phyloP scores from a whole-genome alignment of 495 filamentous ascomycete species.

The Cenococcum geophilum region DNA sequence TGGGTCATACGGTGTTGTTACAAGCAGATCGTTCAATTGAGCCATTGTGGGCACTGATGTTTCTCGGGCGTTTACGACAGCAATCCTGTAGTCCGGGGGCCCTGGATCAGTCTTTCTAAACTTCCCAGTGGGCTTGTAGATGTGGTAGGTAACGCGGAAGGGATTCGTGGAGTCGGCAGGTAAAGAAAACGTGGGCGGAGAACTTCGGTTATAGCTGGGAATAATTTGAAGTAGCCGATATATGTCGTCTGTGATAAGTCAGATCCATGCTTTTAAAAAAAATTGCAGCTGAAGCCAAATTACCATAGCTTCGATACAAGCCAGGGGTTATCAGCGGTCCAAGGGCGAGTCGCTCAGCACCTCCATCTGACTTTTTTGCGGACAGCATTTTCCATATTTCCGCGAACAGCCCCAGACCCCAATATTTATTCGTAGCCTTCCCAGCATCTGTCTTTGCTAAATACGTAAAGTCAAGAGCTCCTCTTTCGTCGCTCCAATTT shows the following conservation, averaged over 20 bases:
- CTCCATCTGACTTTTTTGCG: not conserved
- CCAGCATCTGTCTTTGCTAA: not conserved
- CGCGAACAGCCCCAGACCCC: slow-evolving; percentile 22
- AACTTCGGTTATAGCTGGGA: slow-evolving; percentile 57
- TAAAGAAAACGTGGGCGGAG: slow-evolving; percentile 22
- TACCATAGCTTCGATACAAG: slow-evolving; percentile 66
- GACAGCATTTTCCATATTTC: slow-evolving; percentile 28
- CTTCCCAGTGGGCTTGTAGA: slow-evolving; percentile 68
- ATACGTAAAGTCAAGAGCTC: slow-evolving; percentile 11
- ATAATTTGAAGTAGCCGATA: slow-evolving; percentile 72
- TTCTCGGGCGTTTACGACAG: slow-evolving; percentile 69
- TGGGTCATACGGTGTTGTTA: slow-evolving; percentile 59
- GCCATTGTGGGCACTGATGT: slow-evolving; percentile 62
- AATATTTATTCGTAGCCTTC: not conserved
- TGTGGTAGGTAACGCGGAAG: slow-evolving; percentile 65
- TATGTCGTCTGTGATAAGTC: slow-evolving; percentile 46
- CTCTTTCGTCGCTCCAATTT: slow-evolving; percentile 41
- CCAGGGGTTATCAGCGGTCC: slow-evolving; percentile 72
- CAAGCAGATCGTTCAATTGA: slow-evolving; percentile 64
- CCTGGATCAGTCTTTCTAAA: slow-evolving; percentile 73
- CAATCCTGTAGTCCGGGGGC: slow-evolving; percentile 72
- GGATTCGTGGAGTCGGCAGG: slow-evolving; percentile 33
- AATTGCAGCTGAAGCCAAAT: not conserved
- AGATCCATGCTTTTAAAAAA: slow-evolving; percentile 11
- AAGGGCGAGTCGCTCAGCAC: slow-evolving; percentile 26